Conservation (phyloP, 73 alveolate genomes). For the Paramecium sonneborni region DNA sequence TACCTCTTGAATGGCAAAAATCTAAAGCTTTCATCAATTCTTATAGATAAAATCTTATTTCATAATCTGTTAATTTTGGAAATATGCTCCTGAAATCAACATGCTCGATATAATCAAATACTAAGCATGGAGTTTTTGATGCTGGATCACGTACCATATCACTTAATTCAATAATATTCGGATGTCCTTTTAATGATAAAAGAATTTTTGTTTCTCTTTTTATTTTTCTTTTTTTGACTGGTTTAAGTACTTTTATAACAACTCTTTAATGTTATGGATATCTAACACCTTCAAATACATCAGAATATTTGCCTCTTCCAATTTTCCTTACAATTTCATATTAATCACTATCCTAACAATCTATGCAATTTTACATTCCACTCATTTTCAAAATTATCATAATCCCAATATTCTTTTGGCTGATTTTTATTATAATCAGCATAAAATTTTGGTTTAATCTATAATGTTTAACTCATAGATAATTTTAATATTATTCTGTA, state of each 20-base stretch:
- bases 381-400: slow-evolving; percentile 77
- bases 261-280: slow-evolving; percentile 75
- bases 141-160: slow-evolving; percentile 89
- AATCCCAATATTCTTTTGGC: slow-evolving; percentile 86
- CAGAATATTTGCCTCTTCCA: slow-evolving; percentile 98
- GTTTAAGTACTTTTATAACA: slow-evolving; percentile 94
- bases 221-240: slow-evolving; percentile 95
- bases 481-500: background rate
- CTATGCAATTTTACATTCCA: slow-evolving; percentile 70
- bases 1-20: slow-evolving; percentile 96
- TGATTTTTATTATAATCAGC: slow-evolving; percentile 62
- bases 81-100: slow-evolving; percentile 79
- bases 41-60: slow-evolving; percentile 79
- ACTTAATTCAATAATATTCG: slow-evolving; percentile 77
- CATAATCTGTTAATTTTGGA: slow-evolving; percentile 80
- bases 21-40: slow-evolving; percentile 88
- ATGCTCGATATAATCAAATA: slow-evolving; percentile 78
- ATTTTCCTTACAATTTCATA: slow-evolving; percentile 93
- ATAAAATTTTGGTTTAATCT: slow-evolving; percentile 68
- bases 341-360: slow-evolving; percentile 79
- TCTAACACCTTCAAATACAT: slow-evolving; percentile 96
- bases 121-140: slow-evolving; percentile 85
- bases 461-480: slow-evolving; percentile 8
- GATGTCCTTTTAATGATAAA: slow-evolving; percentile 82
- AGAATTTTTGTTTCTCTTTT: slow-evolving; percentile 93